phyloP scores from a whole-genome alignment of 352 stramenopile species.

The Phytophthora colocasiae region DNA sequence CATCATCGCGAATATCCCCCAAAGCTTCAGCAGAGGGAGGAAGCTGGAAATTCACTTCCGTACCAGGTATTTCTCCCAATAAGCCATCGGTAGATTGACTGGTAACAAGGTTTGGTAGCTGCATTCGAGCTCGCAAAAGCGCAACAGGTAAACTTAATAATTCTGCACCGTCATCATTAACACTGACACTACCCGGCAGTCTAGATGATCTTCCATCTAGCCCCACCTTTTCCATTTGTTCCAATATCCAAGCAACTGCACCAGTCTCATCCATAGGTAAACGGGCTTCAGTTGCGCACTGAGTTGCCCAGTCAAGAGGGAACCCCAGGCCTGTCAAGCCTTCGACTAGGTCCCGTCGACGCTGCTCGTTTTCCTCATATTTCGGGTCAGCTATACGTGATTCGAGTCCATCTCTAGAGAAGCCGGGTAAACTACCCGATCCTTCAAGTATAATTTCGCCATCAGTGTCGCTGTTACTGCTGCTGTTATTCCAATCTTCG shows the following conservation, averaged over 20 bases:
- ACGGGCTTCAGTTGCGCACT: constrained; percentile 63
- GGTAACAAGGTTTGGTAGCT: constrained; percentile 22
- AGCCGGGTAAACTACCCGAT: not conserved
- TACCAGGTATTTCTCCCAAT: not conserved
- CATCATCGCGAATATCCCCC: not conserved
- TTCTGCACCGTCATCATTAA: constrained; percentile 11
- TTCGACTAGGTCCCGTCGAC: constrained; percentile 67
- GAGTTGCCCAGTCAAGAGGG: constrained; percentile 77
- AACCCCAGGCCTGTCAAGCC: constrained; percentile 87
- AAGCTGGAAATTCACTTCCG: too few species aligned
- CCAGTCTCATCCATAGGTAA: constrained; percentile 62
- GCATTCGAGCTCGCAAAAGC: constrained; percentile 13
- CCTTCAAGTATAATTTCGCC: constrained; percentile 21
- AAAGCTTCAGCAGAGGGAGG: not conserved
- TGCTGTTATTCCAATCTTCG: constrained; percentile 16
- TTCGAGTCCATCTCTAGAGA: constrained; percentile 19
- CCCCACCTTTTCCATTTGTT: constrained; percentile 87
- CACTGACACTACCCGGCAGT: constrained; percentile 1
- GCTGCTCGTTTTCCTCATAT: constrained; percentile 24
- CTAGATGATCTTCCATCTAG: constrained; percentile 7
- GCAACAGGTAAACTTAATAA: not conserved
- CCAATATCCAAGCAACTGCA: constrained; percentile 90
- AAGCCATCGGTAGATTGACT: constrained; percentile 26
- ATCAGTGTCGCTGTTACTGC: constrained; percentile 32
- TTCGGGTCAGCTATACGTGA: constrained; percentile 6